phyloP scores from a whole-genome alignment of 148 eudicot species.

The Vaccinium darrowii region DNA sequence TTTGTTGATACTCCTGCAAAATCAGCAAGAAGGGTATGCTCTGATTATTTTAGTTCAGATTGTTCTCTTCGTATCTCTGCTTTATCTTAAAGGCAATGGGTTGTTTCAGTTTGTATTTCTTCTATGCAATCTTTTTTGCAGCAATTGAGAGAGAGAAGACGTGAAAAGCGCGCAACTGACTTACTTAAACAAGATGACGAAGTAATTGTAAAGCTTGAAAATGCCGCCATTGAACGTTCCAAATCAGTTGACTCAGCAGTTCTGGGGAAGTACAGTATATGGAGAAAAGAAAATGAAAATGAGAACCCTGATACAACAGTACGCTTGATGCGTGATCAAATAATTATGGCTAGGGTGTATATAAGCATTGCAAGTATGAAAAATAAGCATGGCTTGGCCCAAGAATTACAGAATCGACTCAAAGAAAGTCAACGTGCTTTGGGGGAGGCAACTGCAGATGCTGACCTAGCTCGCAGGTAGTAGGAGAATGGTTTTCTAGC shows the following conservation, averaged over 20 bases:
- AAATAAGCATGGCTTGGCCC: conserved; percentile 63
- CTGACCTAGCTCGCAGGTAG: conserved; percentile 81
- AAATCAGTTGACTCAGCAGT: conserved; percentile 93
- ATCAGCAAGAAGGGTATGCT: conserved; percentile 65
- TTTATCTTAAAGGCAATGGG: not conserved
- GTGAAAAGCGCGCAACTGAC: conserved; percentile 80
- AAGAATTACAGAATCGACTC: conserved; percentile 70
- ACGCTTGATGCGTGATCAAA: conserved; percentile 88
- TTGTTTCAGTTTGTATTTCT: not conserved
- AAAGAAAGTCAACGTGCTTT: conserved; percentile 94
- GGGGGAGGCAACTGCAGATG: conserved; percentile 73
- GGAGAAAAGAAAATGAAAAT: conserved; percentile 91
- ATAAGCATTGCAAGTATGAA: conserved; percentile 79
- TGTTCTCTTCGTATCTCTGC: conserved; percentile 2
- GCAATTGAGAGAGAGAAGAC: conserved; percentile 74
- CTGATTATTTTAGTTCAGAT: conserved; percentile 10
- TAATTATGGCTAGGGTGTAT: conserved; percentile 91
- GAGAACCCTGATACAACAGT: conserved; percentile 86
- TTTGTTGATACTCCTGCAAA: conserved; percentile 62
- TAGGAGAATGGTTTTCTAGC: not conserved
- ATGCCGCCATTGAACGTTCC: conserved; percentile 91
- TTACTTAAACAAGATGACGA: conserved; percentile 80
- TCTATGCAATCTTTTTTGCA: conserved; percentile 33
- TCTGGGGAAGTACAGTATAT: conserved; percentile 86
- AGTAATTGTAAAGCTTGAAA: conserved; percentile 77